Evolutionary conservation across 352 stramenopile species (phyloP), one percentile per base, ranked within the genome.

Genomic region (Phytophthora megakarya): DNA sequence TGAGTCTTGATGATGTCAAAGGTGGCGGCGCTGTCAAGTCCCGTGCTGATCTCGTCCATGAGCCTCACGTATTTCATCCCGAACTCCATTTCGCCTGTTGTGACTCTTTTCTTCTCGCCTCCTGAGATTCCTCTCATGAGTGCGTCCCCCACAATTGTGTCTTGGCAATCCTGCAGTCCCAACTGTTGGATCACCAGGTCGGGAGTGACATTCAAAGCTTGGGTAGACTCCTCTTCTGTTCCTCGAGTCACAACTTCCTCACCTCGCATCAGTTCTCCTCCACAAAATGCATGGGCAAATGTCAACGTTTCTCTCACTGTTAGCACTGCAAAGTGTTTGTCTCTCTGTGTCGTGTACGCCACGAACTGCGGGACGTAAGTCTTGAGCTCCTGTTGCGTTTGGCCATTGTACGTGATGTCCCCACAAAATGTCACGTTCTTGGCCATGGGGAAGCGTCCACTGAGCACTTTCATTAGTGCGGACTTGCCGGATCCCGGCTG

Each of bases 21-120:
- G 1, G 65, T 77, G 64, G 92, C 25, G 86, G 71, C 46, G 91
- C 69, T 70, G 93, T 91, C 51, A 71, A 98, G 80, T 2, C 95
- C 92, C 25, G 91, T 98, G 61, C 81, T 95, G 64, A 98, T 97
- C 75, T 96, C 86, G 68, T 98, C 93, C 65, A 86, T 84, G 45
- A 93, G 86, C 16, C 81, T 65, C 19, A 97, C 75, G 51, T 78
- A 82, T 61, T 83, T 78, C 33, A 76, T 67, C 37, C 76, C 73
- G 45, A 93, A 82, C 48, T 95, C 70, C 81, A 98, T 98, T 18
- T 61, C 52, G 12, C 52, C 52, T 25, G 39, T 61, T 30, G 52
- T 61, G 39, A 92, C 82, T 26, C 86, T 75, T 63, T 90, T 90
- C 21, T 80, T 72, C 55, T 75, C 61, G 0, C 66, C 66, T 37